Conservation (phyloP, 768 basidiomycete species). For the Amanita exitialis region DNA sequence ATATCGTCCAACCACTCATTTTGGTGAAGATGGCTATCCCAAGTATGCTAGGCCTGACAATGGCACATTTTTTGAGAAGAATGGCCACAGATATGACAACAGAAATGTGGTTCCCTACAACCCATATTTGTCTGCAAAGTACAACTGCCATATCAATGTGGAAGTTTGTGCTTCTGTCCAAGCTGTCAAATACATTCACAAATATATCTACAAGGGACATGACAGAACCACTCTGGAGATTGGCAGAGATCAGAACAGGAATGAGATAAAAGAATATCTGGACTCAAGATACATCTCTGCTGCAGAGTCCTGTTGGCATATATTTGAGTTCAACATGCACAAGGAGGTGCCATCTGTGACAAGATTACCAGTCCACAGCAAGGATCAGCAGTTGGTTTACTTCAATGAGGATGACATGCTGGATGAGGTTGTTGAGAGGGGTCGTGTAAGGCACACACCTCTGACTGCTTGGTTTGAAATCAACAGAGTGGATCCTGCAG, state of each 20-base stretch:
- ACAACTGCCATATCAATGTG: constrained; percentile 40
- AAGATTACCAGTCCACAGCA: no score
- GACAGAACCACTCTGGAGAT: constrained; percentile 28
- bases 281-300: constrained; percentile 26
- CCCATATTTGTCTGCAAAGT: constrained; percentile 22
- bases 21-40: no score
- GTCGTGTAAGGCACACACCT: constrained; percentile 17
- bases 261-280: constrained; percentile 27
- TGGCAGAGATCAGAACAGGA: constrained; percentile 12
- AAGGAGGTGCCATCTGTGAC: constrained; percentile 26
- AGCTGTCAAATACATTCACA: constrained; percentile 35
- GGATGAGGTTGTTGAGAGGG: constrained; percentile 14
- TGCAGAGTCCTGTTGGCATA: no score
- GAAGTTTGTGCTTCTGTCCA: constrained; percentile 28
- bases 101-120: constrained; percentile 31
- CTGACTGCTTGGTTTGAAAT: constrained; percentile 11
- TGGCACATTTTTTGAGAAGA: not conserved
- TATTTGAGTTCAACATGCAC: constrained; percentile 24
- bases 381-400: constrained; percentile 24
- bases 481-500: not conserved
- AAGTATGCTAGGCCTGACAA: no score
- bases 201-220: constrained; percentile 40
- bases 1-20: no score
- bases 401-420: constrained; percentile 22
- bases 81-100: constrained; percentile 19